Evolutionary conservation across 768 basidiomycete genomes (phyloP).

Genomic region (Xerocomellus chrysenteron): DNA sequence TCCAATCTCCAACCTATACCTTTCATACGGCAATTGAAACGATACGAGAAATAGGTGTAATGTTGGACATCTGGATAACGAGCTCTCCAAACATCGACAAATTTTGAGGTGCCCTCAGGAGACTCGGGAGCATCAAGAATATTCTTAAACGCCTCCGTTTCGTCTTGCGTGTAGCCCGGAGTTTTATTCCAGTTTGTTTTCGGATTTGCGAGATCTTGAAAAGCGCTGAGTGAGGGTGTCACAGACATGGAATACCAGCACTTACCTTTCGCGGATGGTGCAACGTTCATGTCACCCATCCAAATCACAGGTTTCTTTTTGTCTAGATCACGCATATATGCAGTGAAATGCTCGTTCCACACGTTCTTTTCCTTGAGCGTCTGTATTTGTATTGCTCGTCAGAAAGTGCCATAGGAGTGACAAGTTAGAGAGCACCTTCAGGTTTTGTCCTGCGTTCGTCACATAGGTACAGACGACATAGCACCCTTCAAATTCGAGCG

Average conservation of each 20-base stretch:
- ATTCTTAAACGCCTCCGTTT: slow-evolving; percentile 70
- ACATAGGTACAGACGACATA: slow-evolving; percentile 82
- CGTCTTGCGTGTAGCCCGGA: slow-evolving; percentile 79
- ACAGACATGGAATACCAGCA: not conserved
- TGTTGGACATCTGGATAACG: slow-evolving; percentile 66
- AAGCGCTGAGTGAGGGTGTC: not conserved
- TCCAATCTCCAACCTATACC: slow-evolving; percentile 88
- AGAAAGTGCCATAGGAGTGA: not conserved
- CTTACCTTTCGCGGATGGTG: slow-evolving; percentile 70
- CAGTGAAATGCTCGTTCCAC: slow-evolving; percentile 78
- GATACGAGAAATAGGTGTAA: slow-evolving; percentile 84
- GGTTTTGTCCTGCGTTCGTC: slow-evolving; percentile 72
- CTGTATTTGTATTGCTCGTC: slow-evolving; percentile 36
- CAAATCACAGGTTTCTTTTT: slow-evolving; percentile 83
- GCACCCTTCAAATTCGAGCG: slow-evolving; percentile 70
- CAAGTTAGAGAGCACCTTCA: slow-evolving; percentile 55
- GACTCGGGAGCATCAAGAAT: slow-evolving; percentile 56
- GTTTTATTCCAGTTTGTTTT: slow-evolving; percentile 86
- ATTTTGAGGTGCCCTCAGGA: slow-evolving; percentile 40
- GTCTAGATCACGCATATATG: slow-evolving; percentile 71
- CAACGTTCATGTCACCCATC: slow-evolving; percentile 86
- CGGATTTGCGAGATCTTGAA: slow-evolving; percentile 63
- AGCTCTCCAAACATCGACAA: slow-evolving; percentile 80
- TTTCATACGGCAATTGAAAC: slow-evolving; percentile 76
- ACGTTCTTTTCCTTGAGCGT: slow-evolving; percentile 71